Percentiles rank a stretch among this genome's conserved stretches.
phyloP scores from a whole-genome alignment of 805 yeast species.

The Nematodospora valgi region DNA sequence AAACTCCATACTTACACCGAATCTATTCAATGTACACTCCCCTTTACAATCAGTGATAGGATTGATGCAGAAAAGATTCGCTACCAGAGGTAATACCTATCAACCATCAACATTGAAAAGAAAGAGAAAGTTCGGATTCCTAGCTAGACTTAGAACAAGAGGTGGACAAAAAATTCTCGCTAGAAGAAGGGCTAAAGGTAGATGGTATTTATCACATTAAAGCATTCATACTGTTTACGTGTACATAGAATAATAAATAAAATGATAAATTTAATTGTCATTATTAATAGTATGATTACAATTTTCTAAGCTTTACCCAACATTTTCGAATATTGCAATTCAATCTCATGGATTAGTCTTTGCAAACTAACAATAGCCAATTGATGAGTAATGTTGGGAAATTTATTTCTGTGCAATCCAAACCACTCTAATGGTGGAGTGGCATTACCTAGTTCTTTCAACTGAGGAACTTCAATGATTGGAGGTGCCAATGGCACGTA shows the following conservation, averaged over 20 bases:
- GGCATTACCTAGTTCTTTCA: conserved; percentile 90
- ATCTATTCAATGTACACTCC: conserved; percentile 1
- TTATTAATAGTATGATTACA: too few relatives aligned
- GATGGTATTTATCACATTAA: conserved; percentile 89
- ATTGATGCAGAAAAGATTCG: conserved; percentile 62
- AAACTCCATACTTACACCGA: conserved; percentile 1
- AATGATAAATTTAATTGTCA: not conserved
- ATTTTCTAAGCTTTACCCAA: conserved; percentile 40
- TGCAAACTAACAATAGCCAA: conserved; percentile 71
- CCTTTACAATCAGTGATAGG: conserved; percentile 13
- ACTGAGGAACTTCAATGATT: conserved; percentile 80
- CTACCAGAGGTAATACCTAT: conserved; percentile 89
- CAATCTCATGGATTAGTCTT: conserved; percentile 67
- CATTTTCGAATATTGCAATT: conserved; percentile 46
- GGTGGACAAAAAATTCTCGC: conserved; percentile 76
- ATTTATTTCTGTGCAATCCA: conserved; percentile 81
- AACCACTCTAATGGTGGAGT: conserved; percentile 99
- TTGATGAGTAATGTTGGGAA: conserved; percentile 87
- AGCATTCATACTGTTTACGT: not conserved
- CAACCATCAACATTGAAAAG: conserved; percentile 91
- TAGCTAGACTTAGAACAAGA: conserved; percentile 73
- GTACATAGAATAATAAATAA: conserved; percentile 8
- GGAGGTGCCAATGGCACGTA: conserved; percentile 74
- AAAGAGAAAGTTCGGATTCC: conserved; percentile 85
- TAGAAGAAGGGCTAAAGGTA: conserved; percentile 80